Conservation (phyloP, 1,284 basidiomycete genomes). For the Sparassis latifolia region DNA sequence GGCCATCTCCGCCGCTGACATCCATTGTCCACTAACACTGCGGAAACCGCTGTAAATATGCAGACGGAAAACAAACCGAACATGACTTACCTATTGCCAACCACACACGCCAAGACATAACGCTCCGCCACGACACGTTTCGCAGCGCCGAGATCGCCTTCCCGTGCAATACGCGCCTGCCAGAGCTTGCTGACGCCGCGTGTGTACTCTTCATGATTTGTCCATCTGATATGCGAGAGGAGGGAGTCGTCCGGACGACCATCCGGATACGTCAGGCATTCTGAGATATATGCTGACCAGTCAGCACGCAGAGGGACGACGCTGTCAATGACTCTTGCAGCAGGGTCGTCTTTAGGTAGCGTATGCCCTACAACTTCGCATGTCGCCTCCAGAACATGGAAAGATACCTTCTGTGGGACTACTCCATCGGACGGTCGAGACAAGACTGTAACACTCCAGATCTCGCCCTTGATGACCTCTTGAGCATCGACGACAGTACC, state of each 20-base stretch:
- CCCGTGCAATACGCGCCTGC: conserved; percentile 38
- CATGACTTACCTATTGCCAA: conserved; percentile 51
- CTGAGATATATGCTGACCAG: conserved; percentile 53
- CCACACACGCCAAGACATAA: conserved; percentile 61
- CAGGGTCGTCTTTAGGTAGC: neutral
- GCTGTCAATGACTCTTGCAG: neutral
- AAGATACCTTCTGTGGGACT: conserved; percentile 20
- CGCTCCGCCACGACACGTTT: conserved; percentile 47
- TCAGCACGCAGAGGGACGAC: conserved; percentile 41
- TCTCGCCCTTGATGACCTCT: conserved; percentile 45
- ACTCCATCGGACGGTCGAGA: neutral
- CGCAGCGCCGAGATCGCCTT: conserved; percentile 35
- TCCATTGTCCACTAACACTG: conserved; percentile 62
- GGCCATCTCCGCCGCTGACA: conserved; percentile 56
- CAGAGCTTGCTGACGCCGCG: conserved; percentile 60
- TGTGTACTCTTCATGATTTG: conserved; percentile 64
- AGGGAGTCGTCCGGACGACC: conserved; percentile 15
- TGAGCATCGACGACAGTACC: conserved; percentile 37
- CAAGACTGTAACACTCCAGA: conserved; percentile 47
- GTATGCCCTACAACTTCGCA: conserved; percentile 60
- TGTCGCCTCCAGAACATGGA: conserved; percentile 58
- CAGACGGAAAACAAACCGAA: neutral
- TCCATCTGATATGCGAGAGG: conserved; percentile 43
- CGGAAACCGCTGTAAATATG: neutral
- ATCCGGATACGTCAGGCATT: conserved; percentile 12